Evolutionary conservation across 768 basidiomycete genomes (phyloP), one percentile per base, ranked within the genome.

Genomic region (Russula vinacea): DNA sequence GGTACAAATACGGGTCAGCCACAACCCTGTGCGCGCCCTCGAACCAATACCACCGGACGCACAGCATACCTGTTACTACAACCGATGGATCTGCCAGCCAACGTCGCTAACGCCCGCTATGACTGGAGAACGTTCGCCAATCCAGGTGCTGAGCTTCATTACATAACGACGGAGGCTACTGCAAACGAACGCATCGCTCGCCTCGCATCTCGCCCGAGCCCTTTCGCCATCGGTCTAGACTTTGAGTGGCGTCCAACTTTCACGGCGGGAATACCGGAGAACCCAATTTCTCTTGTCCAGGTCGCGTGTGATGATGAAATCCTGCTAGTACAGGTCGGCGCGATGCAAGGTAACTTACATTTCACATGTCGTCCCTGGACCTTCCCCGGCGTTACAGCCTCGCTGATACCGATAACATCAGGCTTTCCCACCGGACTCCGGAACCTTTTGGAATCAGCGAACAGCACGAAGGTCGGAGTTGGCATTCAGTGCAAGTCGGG

Each of bases 171-270:
- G 16, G 58, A 62, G n/a, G 56, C 19, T 7, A 24, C 49, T 17
- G 66, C 66, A 7, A 67, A 71, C 32, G 33, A 53, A n/a, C 53
- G 53, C 17, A 11, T 63, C 32, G 54, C 62, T 24, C 53, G 65
- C 39, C 19, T 67, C 24, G 19, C 32, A 19, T 50, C 64, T 14
- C 53, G 42, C n/a, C 16, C 40, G 5, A 33, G 33, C 2, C 32
- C 58, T 0, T 22, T 62, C 33, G 62, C 64, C 16, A 47, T 82
- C 56, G 91, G 91, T 32, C 85, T 92, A 67, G 91, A 93, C 71
- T 77, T 90, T 42, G 91, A 93, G 74, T 92, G 91, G 90, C 84
- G 80, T 64, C 91, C 91, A 0, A 83, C 70, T 22, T 84, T 75
- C 68, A 66, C 68, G 52, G 85, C 83, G 70, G 84, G 86, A 22